Base-by-base conservation (phyloP, 2,329 filamentous ascomycete species). In the Talaromyces sp. region DNA sequence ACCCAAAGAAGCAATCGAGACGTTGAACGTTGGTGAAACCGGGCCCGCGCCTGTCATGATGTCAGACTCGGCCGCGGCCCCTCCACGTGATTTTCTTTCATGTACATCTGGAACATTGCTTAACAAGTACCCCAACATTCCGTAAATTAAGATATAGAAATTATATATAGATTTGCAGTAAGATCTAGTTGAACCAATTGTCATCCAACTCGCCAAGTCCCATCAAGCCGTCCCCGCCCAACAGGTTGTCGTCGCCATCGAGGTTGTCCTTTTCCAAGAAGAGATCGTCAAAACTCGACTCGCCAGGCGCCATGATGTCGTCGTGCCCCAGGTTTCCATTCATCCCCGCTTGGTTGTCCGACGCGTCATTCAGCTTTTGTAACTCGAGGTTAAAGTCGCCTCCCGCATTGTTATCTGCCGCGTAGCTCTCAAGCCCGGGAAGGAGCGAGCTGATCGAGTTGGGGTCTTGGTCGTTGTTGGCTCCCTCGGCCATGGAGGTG, bases 251-350 rank as follows among this genome's bases (percentile, higher is more conserved):
- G 6, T 71, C 72, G 1, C 68, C 71, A 9, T 69, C 75, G 49
- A 75, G 66, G 61, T 74, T 72, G 3, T 75, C 75, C 28, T 67
- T 74, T 27, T 77, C 77, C 66, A 77, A 71, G 62, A 78, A 77
- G n/a, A 78, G 62, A 58, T 78, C 75, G 59, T 80, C 78, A 60
- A 80, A 80, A 62, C 72, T 78, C 19, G 77, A 79, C 64, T 77
- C 74, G 15, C 74, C 76, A 7, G 73, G 75, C 2, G 67, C 73
- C 66, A 77, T 74, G 27, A 73, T 66, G 64, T 75, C 71, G 11
- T 74, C 74, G 27, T 67, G 68, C 19, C 66, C 68, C 15, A 63
- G 69, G 15, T 66, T 65, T 32, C 62, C 60, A n/a, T 58, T 52
- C n/a, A 44, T 19, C 22, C 65, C 65, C 8, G 60, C 22, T 27